Conservation (phyloP, 306 rosid species). For the Quercus bicolor region DNA sequence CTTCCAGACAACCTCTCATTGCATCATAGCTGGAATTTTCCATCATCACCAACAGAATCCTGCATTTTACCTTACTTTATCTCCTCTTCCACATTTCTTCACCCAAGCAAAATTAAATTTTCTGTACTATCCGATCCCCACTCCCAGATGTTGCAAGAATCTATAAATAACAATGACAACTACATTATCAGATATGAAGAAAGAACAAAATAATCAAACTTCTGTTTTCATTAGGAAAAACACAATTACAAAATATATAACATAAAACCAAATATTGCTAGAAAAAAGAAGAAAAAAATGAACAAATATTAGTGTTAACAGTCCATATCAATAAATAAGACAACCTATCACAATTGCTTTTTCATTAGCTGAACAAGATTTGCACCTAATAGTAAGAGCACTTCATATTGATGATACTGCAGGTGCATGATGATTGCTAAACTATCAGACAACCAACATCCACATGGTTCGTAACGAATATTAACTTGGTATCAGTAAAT, state of each 20-base stretch:
- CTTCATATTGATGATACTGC: no score
- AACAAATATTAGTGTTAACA: no score
- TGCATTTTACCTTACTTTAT: slow-evolving; percentile 34
- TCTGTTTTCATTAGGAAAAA: neutral
- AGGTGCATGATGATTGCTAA: no score
- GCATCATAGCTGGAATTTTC: slow-evolving; percentile 8
- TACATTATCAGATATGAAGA: neutral
- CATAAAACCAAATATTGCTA: neutral
- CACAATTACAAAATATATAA: neutral
- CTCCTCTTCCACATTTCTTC: neutral
- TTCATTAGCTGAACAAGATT: no score
- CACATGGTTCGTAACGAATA: no score
- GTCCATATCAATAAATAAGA: no score
- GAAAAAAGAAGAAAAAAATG: no score
- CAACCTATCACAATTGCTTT: no score
- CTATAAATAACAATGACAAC: neutral
- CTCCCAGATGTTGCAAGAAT: slow-evolving; percentile 1
- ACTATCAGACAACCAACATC: no score
- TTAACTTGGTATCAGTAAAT: no score
- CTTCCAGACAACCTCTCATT: slow-evolving; percentile 18
- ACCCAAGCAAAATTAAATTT: neutral
- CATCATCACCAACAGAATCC: slow-evolving; percentile 19
- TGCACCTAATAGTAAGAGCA: no score
- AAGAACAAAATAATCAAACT: neutral
- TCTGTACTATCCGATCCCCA: neutral